These are phyloP conservation scores for Tubosaeta sp. DNA, from an alignment of 768 basidiomycete species.

Conservation along the genomic window DNA sequence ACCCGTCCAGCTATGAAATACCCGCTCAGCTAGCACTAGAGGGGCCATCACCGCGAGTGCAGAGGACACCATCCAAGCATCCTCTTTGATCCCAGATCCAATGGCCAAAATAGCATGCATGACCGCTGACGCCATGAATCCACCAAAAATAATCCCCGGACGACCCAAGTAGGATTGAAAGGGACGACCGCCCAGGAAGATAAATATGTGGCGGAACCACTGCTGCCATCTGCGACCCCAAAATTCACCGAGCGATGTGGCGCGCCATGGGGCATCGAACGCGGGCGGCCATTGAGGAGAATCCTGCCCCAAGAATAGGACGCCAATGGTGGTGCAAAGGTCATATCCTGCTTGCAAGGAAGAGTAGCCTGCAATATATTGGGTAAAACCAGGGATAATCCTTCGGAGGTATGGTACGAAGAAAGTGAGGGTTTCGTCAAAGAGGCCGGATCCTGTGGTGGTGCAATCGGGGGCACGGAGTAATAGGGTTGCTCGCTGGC, in stretches of 20 bases:
- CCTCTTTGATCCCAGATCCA: conserved; percentile 45
- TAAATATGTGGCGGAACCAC: conserved; percentile 30
- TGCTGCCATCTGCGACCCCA: conserved; percentile 41
- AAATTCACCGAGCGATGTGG: conserved; percentile 35
- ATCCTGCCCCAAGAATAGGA: conserved; percentile 27
- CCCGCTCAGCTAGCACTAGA: conserved; percentile 45
- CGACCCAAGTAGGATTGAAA: conserved; percentile 23
- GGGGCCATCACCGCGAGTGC: conserved; percentile 55
- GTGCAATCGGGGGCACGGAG: conserved; percentile 22
- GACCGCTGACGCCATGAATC: conserved; percentile 53
- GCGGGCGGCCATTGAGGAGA: conserved; percentile 32
- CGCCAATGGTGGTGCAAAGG: conserved; percentile 18
- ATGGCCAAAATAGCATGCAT: conserved; percentile 51
- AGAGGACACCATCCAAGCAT: conserved; percentile 38
- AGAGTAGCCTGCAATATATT: conserved; percentile 43
- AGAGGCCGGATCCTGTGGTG: conserved; percentile 27
- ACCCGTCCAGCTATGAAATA: conserved; percentile 20
- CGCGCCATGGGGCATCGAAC: conserved; percentile 32
- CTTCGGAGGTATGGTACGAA: conserved; percentile 33
- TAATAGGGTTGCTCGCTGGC: conserved; percentile 45
- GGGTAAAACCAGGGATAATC: conserved; percentile 39
- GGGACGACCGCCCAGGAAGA: conserved; percentile 21
- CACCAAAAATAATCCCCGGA: conserved; percentile 46
- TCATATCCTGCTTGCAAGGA: conserved; percentile 38
- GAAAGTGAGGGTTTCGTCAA: conserved; percentile 29